These are phyloP conservation scores for Thalassiosira gravida DNA, from an alignment of 352 stramenopile species.

Conservation along the genomic window DNA sequence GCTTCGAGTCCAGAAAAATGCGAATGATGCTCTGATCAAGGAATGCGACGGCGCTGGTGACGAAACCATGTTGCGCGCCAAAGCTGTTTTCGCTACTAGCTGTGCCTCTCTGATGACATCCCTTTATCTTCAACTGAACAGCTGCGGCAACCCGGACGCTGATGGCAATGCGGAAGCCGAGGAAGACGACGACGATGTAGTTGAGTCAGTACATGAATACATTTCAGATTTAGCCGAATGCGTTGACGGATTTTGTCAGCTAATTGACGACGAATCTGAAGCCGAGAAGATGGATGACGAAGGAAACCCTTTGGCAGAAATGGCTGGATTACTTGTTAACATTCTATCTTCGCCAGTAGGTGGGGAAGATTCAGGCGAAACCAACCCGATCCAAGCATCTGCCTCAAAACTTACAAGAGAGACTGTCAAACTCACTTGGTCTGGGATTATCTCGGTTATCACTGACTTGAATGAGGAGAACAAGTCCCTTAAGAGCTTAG, in stretches of 20 bases:
- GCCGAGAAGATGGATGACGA: slow-evolving; percentile 13
- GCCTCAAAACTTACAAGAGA: slow-evolving; percentile 75
- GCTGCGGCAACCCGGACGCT: slow-evolving; percentile 39
- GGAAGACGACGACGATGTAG: slow-evolving; percentile 62
- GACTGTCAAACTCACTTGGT: slow-evolving; percentile 67
- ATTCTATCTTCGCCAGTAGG: slow-evolving; percentile 73
- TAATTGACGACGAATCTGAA: slow-evolving; percentile 12
- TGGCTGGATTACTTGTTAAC: slow-evolving; percentile 68
- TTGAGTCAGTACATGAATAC: slow-evolving; percentile 63
- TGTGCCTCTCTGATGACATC: slow-evolving; percentile 58
- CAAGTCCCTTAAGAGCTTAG: slow-evolving; percentile 19
- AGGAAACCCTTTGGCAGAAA: slow-evolving; percentile 62
- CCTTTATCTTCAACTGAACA: slow-evolving; percentile 68
- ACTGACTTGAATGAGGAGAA: slow-evolving; percentile 35
- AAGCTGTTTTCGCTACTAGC: slow-evolving; percentile 49
- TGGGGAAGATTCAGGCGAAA: slow-evolving; percentile 46
- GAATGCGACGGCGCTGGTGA: slow-evolving; percentile 33
- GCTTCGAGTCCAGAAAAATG: slow-evolving; percentile 36
- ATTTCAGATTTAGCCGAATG: slow-evolving; percentile 65
- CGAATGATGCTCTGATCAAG: slow-evolving; percentile 34
- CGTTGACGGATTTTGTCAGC: slow-evolving; percentile 19
- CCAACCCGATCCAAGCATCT: slow-evolving; percentile 46
- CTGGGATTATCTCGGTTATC: slow-evolving; percentile 44
- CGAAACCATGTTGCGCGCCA: slow-evolving; percentile 15
- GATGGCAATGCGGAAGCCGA: slow-evolving; percentile 60